Base-by-base conservation (phyloP, 768 basidiomycete species). In the Russula vinacea region DNA sequence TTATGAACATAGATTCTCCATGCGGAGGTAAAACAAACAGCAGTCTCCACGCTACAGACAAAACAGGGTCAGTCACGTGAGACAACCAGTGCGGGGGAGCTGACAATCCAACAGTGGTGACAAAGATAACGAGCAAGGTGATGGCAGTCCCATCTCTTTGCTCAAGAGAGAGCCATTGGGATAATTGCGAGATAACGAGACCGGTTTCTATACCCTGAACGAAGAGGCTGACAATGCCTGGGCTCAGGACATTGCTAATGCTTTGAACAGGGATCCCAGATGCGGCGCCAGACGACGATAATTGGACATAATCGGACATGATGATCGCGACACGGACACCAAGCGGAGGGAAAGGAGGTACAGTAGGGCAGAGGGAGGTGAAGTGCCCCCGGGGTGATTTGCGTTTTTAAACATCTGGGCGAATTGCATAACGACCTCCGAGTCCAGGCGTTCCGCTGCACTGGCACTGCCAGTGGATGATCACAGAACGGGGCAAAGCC, bases 191-290 rank as follows among this genome's bases (percentile, higher is more conserved):
- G 47, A 65, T 3, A 40, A 65, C 55, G 40, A 65, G 50, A 45
- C 64, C 64, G 16, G 40, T 56, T 45, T 65, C 58, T 11, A 65
- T 13, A 9, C 64, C 64, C n/a, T 65, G 64, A 16, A 65, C 13
- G 22, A 65, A 65, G 22, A 65, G 47, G 22, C 64, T 52, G 40
- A 65, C 26, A 40, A 65, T 57, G 10, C 59, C 49, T 16, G 64
- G 64, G 35, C 47, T 11, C n/a, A 51, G 10, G 59, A 56, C 39
- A 9, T 65, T 50, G 39, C 17, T 6, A 17, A 56, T 39, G 32
- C 59, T 65, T 37, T 60, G 59, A 10, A 37, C 6, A 9, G 64
- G 17, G 24, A 3, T 8, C 9, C 11, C 45, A 42, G n/a, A n/a
- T n/a, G n/a, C n/a, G n/a, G 37, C 5, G 22, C 19, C n/a, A 19